A percentile compares a stretch with the other conserved stretches of the same genome.
phyloP scores from a whole-genome alignment of 2,329 filamentous ascomycete species.

The Aspergillus vadensis region DNA sequence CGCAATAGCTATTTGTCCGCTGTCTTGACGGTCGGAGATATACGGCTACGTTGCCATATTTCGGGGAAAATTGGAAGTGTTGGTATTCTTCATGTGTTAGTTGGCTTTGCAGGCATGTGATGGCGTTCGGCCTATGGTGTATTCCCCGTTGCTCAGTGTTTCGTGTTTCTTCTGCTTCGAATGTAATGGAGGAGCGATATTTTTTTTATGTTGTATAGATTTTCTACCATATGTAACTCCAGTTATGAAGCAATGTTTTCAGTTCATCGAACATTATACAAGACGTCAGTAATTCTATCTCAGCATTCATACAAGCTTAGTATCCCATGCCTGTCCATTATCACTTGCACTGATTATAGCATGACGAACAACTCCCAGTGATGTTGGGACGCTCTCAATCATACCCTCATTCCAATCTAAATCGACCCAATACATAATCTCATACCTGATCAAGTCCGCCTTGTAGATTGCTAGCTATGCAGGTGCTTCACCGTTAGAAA shows the following conservation, averaged over 20 bases:
- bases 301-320: no score
- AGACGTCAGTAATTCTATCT: background rate
- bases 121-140: slow-evolving; percentile 23
- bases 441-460: no score
- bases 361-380: background rate
- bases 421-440: no score
- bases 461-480: no score
- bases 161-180: slow-evolving; percentile 1
- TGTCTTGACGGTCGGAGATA: slow-evolving; percentile 15
- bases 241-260: slow-evolving; percentile 3
- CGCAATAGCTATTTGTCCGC: background rate
- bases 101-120: slow-evolving; percentile 24
- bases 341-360: no score
- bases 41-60: background rate
- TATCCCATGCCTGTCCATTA: no score
- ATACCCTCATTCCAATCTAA: background rate
- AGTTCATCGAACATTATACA: background rate
- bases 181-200: slow-evolving; percentile 10
- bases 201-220: slow-evolving; percentile 11
- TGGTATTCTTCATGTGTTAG: slow-evolving; percentile 13
- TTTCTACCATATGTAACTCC: background rate
- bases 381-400: background rate
- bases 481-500: no score
- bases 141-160: slow-evolving; percentile 7
- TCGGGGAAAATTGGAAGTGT: slow-evolving; percentile 10